Base-by-base conservation (phyloP, 148 eudicot species). In the Drosera capensis region DNA sequence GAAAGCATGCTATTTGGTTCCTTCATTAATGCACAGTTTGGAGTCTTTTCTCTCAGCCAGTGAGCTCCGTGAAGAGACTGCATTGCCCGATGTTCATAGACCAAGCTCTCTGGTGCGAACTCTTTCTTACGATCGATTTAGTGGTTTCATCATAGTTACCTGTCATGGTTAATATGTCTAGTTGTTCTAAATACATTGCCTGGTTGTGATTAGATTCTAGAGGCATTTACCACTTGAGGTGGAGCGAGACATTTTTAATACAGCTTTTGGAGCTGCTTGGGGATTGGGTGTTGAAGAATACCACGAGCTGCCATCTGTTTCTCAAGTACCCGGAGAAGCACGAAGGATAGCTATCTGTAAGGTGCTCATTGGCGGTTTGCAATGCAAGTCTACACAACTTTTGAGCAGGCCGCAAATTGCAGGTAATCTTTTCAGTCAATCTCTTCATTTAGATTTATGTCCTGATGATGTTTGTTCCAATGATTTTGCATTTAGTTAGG, bases 241-340 rank as follows among this genome's bases (percentile, higher is more conserved):
- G 95, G 44, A 71, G 66, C 34, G 95, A 90, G 40, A 72, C 71
- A 25, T 90, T 90, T 52, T 90, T 93, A 38, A 68, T 83, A 52
- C 95, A 90, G 59, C 75, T 95, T 20, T 65, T 90, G 48, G 99
- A 90, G 66, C 66, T 90, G 71, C 93, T 90, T 44, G 99, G 99
- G 28, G 99, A 90, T 62, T 90, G 95, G 24, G 85, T 90, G 25
- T 58, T 90, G 30, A 90, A 90, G 60, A 84, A 90, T 49, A 68
- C 74, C 11, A 71, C 76, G 24, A 80, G 93, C 52, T 80, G 87
- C 57, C 70, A 78, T 46, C 73, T 80, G 18, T 90, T 75, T 71
- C 88, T 80, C 16, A 74, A 62, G 41, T 64, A 73, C 62, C 86
- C 87, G 0, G 42, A 78, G 50, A 57, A 68, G 48, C 72, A 80